These are phyloP conservation scores for Debaryomyces prosopidis DNA, from an alignment of 805 yeast species.

Conservation along the genomic window DNA sequence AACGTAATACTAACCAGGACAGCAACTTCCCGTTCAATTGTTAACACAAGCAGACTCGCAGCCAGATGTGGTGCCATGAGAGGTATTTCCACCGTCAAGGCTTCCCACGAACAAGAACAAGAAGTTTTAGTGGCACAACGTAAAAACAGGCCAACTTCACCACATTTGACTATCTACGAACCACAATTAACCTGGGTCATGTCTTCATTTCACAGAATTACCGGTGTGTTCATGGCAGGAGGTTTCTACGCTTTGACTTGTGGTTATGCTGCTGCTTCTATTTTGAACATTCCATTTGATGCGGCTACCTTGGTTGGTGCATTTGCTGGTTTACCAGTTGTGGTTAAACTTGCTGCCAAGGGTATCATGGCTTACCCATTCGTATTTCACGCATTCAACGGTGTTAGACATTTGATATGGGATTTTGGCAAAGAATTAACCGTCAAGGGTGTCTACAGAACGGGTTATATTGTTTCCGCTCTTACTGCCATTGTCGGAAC, in stretches of 20 bases:
- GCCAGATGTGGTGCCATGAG: constrained; percentile 14
- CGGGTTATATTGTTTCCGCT: constrained; percentile 84
- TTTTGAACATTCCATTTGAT: constrained; percentile 57
- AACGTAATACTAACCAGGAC: constrained; percentile 10
- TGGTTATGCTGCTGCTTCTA: constrained; percentile 68
- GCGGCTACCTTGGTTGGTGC: constrained; percentile 52
- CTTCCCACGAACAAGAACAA: constrained; percentile 65
- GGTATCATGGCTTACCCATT: constrained; percentile 77
- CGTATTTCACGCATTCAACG: constrained; percentile 82
- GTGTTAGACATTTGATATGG: constrained; percentile 93
- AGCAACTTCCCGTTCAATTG: constrained; percentile 16
- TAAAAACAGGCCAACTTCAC: constrained; percentile 84
- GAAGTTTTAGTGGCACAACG: constrained; percentile 78
- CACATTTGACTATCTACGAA: constrained; percentile 86
- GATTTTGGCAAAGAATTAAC: constrained; percentile 82
- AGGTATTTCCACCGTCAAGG: constrained; percentile 35
- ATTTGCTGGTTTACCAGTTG: constrained; percentile 64
- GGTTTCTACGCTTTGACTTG: constrained; percentile 78
- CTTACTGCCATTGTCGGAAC: constrained; percentile 59
- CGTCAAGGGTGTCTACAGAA: constrained; percentile 84
- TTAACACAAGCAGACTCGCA: constrained; percentile 7
- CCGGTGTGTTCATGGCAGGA: constrained; percentile 81
- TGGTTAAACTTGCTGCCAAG: constrained; percentile 63
- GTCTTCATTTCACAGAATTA: constrained; percentile 82
- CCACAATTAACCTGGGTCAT: constrained; percentile 85